Conservation (phyloP, 2,329 filamentous ascomycete species). For the Davidsoniella eucalypti region DNA sequence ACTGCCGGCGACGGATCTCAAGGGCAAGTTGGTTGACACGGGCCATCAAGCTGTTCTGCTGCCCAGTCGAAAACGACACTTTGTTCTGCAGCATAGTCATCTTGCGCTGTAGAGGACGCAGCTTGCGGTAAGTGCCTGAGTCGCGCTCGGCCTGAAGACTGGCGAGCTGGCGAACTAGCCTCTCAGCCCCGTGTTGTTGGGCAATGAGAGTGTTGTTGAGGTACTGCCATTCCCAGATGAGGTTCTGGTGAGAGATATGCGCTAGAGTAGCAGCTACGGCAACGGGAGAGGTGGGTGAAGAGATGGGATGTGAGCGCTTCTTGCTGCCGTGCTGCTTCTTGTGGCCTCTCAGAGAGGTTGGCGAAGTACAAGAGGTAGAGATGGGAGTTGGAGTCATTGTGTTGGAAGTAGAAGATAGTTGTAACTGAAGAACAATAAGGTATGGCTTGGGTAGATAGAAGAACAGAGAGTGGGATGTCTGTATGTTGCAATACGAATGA, state of each 20-base stretch:
- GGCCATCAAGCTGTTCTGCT: slow-evolving; percentile 9
- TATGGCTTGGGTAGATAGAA: too few species aligned
- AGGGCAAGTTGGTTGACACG: slow-evolving; percentile 11
- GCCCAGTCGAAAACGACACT: slow-evolving; percentile 5
- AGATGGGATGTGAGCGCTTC: neutral
- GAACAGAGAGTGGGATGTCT: too few species aligned
- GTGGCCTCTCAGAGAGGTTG: neutral
- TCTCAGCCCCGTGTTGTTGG: slow-evolving; percentile 7
- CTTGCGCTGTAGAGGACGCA: slow-evolving; percentile 8
- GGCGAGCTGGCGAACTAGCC: slow-evolving; percentile 7
- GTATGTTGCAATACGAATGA: too few species aligned
- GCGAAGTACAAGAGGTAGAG: neutral
- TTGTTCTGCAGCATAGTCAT: slow-evolving; percentile 6
- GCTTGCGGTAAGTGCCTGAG: slow-evolving; percentile 3
- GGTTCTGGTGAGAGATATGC: slow-evolving; percentile 4
- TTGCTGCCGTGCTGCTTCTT: neutral
- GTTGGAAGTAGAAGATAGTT: neutral
- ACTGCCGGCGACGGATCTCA: slow-evolving; percentile 11
- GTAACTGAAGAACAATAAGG: too few species aligned
- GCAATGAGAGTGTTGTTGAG: slow-evolving; percentile 6
- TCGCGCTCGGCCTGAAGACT: slow-evolving; percentile 8
- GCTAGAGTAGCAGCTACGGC: slow-evolving; percentile 1
- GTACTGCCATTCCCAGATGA: slow-evolving; percentile 8
- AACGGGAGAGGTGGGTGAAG: neutral
- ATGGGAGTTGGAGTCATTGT: neutral